phyloP scores from a whole-genome alignment of 2,329 filamentous ascomycete species.

The Colletotrichum gloeosporioides region DNA sequence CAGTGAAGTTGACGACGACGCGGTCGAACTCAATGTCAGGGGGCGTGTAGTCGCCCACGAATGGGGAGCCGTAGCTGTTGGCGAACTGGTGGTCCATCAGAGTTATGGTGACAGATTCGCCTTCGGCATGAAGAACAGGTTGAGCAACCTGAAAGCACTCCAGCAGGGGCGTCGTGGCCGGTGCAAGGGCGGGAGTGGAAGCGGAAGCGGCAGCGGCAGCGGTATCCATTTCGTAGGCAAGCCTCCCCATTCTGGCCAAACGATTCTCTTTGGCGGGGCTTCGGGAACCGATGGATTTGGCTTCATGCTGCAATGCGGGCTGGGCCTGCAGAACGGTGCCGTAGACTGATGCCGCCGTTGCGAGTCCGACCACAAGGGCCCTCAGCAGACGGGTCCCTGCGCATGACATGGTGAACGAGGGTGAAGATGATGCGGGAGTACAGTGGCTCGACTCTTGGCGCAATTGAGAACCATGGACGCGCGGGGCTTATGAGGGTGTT shows the following conservation, averaged over 20 bases:
- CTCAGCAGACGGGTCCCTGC: not conserved
- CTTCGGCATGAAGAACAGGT: constrained; percentile 61
- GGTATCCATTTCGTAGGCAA: constrained; percentile 1
- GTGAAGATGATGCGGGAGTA: not conserved
- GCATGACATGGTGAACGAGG: not conserved
- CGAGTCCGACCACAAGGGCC: not conserved
- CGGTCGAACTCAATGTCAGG: constrained; percentile 74
- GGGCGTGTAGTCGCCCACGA: constrained; percentile 70
- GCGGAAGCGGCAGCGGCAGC: not conserved
- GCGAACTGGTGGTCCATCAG: constrained; percentile 76
- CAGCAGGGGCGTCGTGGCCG: constrained; percentile 31
- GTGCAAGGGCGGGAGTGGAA: not conserved
- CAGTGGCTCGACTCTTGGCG: not conserved
- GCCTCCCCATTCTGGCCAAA: not conserved
- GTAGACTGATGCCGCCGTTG: not conserved
- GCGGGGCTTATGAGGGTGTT: not conserved
- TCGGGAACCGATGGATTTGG: not conserved
- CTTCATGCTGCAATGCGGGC: not conserved
- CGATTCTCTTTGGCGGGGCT: not conserved
- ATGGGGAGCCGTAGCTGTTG: constrained; percentile 74
- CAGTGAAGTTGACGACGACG: constrained; percentile 80
- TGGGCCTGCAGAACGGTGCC: not conserved
- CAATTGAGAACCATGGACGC: not conserved
- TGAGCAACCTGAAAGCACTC: constrained; percentile 74
- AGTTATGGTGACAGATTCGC: constrained; percentile 42